These are phyloP conservation scores for Colletotrichum higginsianum DNA, from an alignment of 2,329 filamentous ascomycete species.

Conservation along the genomic window DNA sequence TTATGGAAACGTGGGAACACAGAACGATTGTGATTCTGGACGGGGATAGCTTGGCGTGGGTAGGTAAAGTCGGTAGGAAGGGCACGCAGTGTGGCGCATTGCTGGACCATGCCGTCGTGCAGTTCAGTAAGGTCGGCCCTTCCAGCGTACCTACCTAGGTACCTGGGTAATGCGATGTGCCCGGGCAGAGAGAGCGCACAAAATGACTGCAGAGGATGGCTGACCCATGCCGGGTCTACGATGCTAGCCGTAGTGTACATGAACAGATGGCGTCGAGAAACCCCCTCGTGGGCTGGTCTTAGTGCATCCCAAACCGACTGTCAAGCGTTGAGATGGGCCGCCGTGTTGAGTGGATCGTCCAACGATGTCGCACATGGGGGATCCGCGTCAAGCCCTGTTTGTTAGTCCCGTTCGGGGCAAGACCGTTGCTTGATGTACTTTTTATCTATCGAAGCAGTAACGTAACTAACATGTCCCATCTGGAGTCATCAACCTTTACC, in stretches of 20 bases:
- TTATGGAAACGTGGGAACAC: slow-evolving; percentile 33
- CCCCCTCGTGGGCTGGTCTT: slow-evolving; percentile 28
- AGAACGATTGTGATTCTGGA: slow-evolving; percentile 18
- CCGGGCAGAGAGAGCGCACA: slow-evolving; percentile 1
- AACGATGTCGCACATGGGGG: slow-evolving; percentile 42
- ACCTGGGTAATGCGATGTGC: background rate
- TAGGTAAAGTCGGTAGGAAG: background rate
- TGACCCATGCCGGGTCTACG: slow-evolving; percentile 21
- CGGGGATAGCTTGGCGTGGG: slow-evolving; percentile 33
- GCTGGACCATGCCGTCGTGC: background rate
- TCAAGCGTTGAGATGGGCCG: slow-evolving; percentile 33
- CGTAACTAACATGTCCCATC: background rate
- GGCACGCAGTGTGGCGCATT: slow-evolving; percentile 12
- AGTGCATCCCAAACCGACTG: slow-evolving; percentile 18
- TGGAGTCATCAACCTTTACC: slow-evolving; percentile 15
- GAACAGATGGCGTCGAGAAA: slow-evolving; percentile 25
- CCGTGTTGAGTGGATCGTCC: slow-evolving; percentile 33
- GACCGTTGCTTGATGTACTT: slow-evolving; percentile 26
- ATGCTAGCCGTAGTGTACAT: slow-evolving; percentile 18
- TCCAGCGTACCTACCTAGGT: slow-evolving; percentile 7
- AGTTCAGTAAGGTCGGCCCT: slow-evolving; percentile 12
- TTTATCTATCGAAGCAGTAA: slow-evolving; percentile 9
- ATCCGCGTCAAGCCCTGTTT: slow-evolving; percentile 34
- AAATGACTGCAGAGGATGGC: slow-evolving; percentile 14
- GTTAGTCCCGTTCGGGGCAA: slow-evolving; percentile 37